These are phyloP conservation scores for Symbiotaphrina buchneri DNA, from an alignment of 495 filamentous ascomycete species.

Conservation along the genomic window DNA sequence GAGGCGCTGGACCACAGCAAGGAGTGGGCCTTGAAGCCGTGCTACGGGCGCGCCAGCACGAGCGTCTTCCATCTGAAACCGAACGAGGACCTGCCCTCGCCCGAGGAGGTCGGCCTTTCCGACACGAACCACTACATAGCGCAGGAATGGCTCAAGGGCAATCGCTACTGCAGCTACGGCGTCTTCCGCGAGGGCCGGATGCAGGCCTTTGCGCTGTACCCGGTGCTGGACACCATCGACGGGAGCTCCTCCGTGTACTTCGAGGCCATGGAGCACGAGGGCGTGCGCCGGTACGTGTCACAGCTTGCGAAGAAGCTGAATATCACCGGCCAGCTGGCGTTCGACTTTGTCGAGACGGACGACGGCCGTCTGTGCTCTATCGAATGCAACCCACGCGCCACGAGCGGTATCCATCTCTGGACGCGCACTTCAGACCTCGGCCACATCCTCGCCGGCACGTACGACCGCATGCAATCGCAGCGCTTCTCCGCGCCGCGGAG, in stretches of 20 bases:
- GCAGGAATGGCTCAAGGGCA: slow-evolving; percentile 10
- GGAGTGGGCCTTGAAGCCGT: slow-evolving; percentile 12
- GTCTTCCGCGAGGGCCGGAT: slow-evolving; percentile 6
- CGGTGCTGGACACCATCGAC: slow-evolving; percentile 11
- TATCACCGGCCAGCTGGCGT: slow-evolving; percentile 7
- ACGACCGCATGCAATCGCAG: too few species aligned
- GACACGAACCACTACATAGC: slow-evolving; percentile 11
- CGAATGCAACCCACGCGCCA: slow-evolving; percentile 12
- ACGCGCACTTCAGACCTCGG: slow-evolving; percentile 8
- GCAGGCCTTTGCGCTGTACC: slow-evolving; percentile 9
- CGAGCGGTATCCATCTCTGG: slow-evolving; percentile 11
- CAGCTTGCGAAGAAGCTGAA: slow-evolving; percentile 3
- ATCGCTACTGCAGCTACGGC: slow-evolving; percentile 10
- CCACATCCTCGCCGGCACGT: too few species aligned
- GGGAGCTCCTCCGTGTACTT: slow-evolving; percentile 11
- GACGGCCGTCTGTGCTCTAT: slow-evolving; percentile 6
- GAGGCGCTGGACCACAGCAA: slow-evolving; percentile 2
- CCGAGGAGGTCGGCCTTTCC: slow-evolving; percentile 1
- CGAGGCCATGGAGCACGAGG: slow-evolving; percentile 7
- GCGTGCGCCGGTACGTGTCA: slow-evolving; percentile 6
- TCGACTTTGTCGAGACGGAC: slow-evolving; percentile 10
- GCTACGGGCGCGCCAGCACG: slow-evolving; percentile 9
- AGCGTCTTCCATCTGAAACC: slow-evolving; percentile 10
- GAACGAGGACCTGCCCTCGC: slow-evolving; percentile 1
- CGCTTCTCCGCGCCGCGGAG: too few species aligned